Conservation (phyloP, 176 grass and related monocot species). For the Saccharum spontaneum region DNA sequence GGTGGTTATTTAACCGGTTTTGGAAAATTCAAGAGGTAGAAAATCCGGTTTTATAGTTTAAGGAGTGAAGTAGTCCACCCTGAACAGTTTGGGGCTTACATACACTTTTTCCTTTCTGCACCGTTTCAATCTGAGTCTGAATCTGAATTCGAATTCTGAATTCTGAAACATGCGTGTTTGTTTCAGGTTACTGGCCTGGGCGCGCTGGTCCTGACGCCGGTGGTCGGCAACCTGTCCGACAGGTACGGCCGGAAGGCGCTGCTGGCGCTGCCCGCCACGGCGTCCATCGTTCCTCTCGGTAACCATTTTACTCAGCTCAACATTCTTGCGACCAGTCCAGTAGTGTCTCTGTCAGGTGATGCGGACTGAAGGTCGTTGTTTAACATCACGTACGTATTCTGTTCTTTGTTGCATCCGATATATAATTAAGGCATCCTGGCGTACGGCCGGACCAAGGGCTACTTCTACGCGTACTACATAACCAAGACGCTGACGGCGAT, state of each 20-base stretch:
- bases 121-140: too few species aligned
- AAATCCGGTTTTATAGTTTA: too few species aligned
- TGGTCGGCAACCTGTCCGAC: slow-evolving; percentile 70
- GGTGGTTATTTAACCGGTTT: too few species aligned
- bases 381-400: background rate
- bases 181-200: slow-evolving; percentile 58
- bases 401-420: background rate
- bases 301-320: background rate
- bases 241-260: slow-evolving; percentile 66
- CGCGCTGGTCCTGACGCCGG: slow-evolving; percentile 48
- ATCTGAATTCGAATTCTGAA: background rate
- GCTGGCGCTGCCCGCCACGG: slow-evolving; percentile 50
- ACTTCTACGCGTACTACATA: slow-evolving; percentile 61
- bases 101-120: too few species aligned
- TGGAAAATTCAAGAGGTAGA: too few species aligned
- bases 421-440: slow-evolving; percentile 54
- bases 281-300: slow-evolving; percentile 54
- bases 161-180: background rate
- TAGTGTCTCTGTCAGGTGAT: background rate
- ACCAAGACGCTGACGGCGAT: slow-evolving; percentile 52
- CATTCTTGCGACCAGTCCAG: background rate
- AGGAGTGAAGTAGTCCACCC: too few species aligned
- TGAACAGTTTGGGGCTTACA: too few species aligned
- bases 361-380: background rate
- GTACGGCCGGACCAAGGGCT: slow-evolving; percentile 34